phyloP scores from a whole-genome alignment of 2,329 filamentous ascomycete genomes.

The Ceratocystis ficicola region DNA sequence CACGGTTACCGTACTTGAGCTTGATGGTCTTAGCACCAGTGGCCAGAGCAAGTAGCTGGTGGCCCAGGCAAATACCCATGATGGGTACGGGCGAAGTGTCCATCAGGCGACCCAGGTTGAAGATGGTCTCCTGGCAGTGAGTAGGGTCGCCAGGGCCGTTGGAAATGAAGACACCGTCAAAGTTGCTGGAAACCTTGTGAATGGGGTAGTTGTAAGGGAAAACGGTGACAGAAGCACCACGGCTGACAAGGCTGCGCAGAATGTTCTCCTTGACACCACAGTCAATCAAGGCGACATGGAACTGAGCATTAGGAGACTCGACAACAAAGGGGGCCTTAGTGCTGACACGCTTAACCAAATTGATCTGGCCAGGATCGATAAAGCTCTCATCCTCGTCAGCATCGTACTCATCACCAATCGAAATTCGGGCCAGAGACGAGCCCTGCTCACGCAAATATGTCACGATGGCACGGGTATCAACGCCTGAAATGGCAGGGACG shows the following conservation, averaged over 20 bases:
- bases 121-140: slow-evolving; percentile 87
- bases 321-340: slow-evolving; percentile 98
- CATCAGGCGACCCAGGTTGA: slow-evolving; percentile 84
- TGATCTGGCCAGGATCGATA: slow-evolving; percentile 89
- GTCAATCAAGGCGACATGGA: slow-evolving; percentile 89
- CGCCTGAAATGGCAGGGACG: slow-evolving; percentile 88
- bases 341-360: slow-evolving; percentile 89
- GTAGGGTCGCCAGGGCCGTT: slow-evolving; percentile 97
- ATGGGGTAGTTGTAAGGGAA: slow-evolving; percentile 97
- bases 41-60: slow-evolving; percentile 87
- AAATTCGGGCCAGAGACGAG: slow-evolving; percentile 88
- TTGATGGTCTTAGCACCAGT: slow-evolving; percentile 84
- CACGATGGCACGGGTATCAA: slow-evolving; percentile 93
- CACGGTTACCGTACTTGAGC: slow-evolving; percentile 98
- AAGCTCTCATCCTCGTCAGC: slow-evolving; percentile 96
- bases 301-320: slow-evolving; percentile 66
- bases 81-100: slow-evolving; percentile 81
- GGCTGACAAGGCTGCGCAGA: slow-evolving; percentile 80
- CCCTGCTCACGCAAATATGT: slow-evolving; percentile 92
- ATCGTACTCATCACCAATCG: slow-evolving; percentile 94
- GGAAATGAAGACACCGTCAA: slow-evolving; percentile 97
- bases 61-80: slow-evolving; percentile 96
- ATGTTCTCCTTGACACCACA: slow-evolving; percentile 99
- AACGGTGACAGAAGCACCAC: slow-evolving; percentile 82
- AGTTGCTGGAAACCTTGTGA: slow-evolving; percentile 95